Percentiles rank a stretch among this genome's conserved stretches.
Conservation (phyloP, 371 early-diverging fungal genomes). For the Rhizopus arrhizus region DNA sequence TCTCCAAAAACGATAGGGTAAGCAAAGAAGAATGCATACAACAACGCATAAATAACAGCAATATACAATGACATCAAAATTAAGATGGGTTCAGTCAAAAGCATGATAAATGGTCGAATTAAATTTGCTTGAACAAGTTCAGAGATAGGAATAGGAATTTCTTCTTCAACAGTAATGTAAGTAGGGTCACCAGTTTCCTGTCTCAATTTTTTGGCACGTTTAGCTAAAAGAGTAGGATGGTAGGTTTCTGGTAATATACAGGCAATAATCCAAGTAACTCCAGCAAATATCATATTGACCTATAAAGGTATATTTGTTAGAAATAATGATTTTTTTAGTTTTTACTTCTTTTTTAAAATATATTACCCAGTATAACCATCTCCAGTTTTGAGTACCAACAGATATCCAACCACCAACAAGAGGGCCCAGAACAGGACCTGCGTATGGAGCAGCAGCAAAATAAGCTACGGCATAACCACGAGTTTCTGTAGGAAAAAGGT, state of each 20-base stretch:
- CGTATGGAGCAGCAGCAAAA: constrained; percentile 53
- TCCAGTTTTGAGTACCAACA: constrained; percentile 44
- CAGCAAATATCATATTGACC: constrained; percentile 49
- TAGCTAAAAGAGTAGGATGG: constrained; percentile 38
- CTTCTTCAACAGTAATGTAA: constrained; percentile 43
- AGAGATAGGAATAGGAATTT: constrained; percentile 33
- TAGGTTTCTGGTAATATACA: constrained; percentile 48
- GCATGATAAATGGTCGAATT: constrained; percentile 42
- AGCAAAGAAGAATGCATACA: constrained; percentile 50
- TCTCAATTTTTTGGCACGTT: constrained; percentile 33
- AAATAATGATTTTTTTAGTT: not conserved
- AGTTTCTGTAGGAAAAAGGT: constrained; percentile 39
- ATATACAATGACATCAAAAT: constrained; percentile 46
- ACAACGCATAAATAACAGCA: constrained; percentile 46
- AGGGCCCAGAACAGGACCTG: constrained; percentile 51
- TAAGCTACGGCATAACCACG: constrained; percentile 51
- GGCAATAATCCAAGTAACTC: constrained; percentile 43
- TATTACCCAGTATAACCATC: constrained; percentile 54
- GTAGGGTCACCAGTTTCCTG: constrained; percentile 35
- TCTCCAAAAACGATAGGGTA: constrained; percentile 48
- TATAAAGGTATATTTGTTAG: not conserved
- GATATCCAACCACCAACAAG: constrained; percentile 51
- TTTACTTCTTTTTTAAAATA: constrained; percentile 3
- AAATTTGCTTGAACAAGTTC: constrained; percentile 38
- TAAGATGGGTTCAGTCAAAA: constrained; percentile 45